Evolutionary conservation across 2,329 filamentous ascomycete species (phyloP), one percentile per base, ranked within the genome.

Genomic region (Beauveria caledonica): DNA sequence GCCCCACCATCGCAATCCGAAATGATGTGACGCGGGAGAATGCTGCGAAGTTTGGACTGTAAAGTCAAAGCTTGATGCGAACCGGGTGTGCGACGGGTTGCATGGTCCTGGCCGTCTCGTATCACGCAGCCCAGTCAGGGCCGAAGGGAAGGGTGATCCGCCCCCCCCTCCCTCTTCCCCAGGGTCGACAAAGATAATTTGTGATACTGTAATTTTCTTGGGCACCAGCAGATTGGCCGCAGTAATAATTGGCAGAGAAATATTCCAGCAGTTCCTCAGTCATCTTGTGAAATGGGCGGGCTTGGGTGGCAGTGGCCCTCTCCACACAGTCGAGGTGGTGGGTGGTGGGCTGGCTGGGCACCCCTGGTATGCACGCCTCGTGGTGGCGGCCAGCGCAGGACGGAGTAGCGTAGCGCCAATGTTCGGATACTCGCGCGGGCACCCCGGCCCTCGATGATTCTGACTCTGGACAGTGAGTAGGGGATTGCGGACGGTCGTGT

Each of bases 341-440:
- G 46, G 54, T 57, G 54, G 54, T 48, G 42, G 45, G 44, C 55
- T 50, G 45, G 44, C 55, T 50, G 55, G 48, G 39, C 56, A 51
- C 56, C 45, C 56, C 55, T 49, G 46, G 56, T 21, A 58, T 58
- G 56, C 56, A 58, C 56, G 56, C 56, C 56, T 59, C 48, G 56
- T 59, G 56, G 56, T 59, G 56, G 56, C 56, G 29, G 56, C 56
- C 56, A 59, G 56, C 56, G 48, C 56, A 59, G 48, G 44, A 23
- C 13, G 23, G 23, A 23, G 55, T 50, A 58, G 33, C 33, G 46
- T 51, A 58, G 56, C 56, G 56, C 46, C 56, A 58, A 50, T 50
- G 56, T 59, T 52, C 56, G 56, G 56, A 59, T 59, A 52, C 56
- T 59, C 56, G 56, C 56, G 56, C 56, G 56, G 56, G 39, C 56